Conservation (phyloP, 139 green algal genomes). For the Protoeuglena noctilucae region DNA sequence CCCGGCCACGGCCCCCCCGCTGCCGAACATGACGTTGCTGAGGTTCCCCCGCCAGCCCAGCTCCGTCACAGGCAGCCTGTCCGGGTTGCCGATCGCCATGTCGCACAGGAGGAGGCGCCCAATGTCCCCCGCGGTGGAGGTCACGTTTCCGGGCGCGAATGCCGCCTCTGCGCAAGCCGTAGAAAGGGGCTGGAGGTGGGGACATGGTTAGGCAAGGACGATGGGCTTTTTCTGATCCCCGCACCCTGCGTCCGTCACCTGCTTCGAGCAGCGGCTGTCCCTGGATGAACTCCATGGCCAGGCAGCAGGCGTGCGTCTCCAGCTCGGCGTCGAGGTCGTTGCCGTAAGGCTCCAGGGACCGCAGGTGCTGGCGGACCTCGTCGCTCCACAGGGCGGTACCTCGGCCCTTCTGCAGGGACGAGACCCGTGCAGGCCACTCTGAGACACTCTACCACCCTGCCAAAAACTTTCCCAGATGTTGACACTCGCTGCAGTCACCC, state of each 20-base stretch:
- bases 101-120: slow-evolving; percentile 55
- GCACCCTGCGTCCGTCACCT: slow-evolving; percentile 6
- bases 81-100: slow-evolving; percentile 59
- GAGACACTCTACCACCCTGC: slow-evolving; percentile 10
- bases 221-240: neutral
- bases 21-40: slow-evolving; percentile 31
- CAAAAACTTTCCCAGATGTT: slow-evolving; percentile 11
- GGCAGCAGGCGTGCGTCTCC: slow-evolving; percentile 19
- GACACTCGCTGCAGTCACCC: slow-evolving; percentile 13
- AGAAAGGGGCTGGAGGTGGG: neutral
- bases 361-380: neutral
- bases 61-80: slow-evolving; percentile 47
- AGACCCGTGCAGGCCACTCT: neutral
- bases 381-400: neutral
- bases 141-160: neutral
- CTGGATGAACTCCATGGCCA: slow-evolving; percentile 57
- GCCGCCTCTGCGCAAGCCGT: neutral
- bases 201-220: neutral
- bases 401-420: neutral
- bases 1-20: slow-evolving; percentile 7
- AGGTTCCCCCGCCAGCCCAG: slow-evolving; percentile 64
- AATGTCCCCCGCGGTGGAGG: slow-evolving; percentile 23
- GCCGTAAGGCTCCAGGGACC: neutral
- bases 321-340: slow-evolving; percentile 43
- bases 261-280: slow-evolving; percentile 26